A percentile compares a stretch with the other conserved stretches of the same genome.
phyloP scores from a whole-genome alignment of 306 rosid genomes.

The Hippophae rhamnoides region DNA sequence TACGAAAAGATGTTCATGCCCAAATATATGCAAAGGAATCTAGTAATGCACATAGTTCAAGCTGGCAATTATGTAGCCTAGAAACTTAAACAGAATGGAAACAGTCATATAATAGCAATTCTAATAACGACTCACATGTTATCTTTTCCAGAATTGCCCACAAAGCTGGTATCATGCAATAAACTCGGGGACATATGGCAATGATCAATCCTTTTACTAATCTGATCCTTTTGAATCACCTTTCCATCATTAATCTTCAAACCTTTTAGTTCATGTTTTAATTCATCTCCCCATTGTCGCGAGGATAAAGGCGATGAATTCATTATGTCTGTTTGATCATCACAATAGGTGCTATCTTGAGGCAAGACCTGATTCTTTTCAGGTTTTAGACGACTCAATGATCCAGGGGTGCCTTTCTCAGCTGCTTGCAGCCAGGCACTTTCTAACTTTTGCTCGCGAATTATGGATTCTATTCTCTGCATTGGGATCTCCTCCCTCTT shows the following conservation, averaged over 20 bases:
- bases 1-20: too few relatives aligned
- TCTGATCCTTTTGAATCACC: slow-evolving; percentile 55
- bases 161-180: slow-evolving; percentile 63
- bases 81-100: slow-evolving; percentile 4
- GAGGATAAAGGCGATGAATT: slow-evolving; percentile 53
- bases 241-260: slow-evolving; percentile 45
- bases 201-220: slow-evolving; percentile 42
- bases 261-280: slow-evolving; percentile 42
- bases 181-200: slow-evolving; percentile 86
- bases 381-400: slow-evolving; percentile 66
- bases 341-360: slow-evolving; percentile 53
- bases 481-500: slow-evolving; percentile 58
- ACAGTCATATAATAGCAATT: slow-evolving; percentile 8
- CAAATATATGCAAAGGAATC: too few relatives aligned
- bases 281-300: slow-evolving; percentile 61
- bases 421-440: slow-evolving; percentile 90
- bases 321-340: slow-evolving; percentile 49
- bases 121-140: slow-evolving; percentile 59
- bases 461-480: slow-evolving; percentile 88
- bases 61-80: background rate
- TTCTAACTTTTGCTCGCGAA: slow-evolving; percentile 89
- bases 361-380: slow-evolving; percentile 95
- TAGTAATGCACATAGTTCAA: too few relatives aligned
- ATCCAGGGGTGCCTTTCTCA: slow-evolving; percentile 87
- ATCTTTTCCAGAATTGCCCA: slow-evolving; percentile 54